phyloP scores from a whole-genome alignment of 129 eudicot genomes.

The Centrapalus pauciflorus region DNA sequence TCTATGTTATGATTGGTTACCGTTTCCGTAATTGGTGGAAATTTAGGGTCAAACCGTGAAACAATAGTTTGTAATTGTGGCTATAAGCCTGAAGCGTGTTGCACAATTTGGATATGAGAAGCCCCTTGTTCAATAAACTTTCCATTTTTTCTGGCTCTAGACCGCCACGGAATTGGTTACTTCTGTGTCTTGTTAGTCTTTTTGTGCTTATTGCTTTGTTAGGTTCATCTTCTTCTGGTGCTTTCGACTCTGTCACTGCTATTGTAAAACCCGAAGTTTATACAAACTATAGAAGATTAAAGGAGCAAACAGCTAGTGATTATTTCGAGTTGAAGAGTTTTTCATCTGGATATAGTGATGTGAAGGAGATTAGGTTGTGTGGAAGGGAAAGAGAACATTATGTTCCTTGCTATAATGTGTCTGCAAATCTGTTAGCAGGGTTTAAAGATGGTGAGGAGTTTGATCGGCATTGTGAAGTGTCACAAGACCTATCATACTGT shows the following conservation, averaged over 20 bases:
- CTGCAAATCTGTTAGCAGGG: slow-evolving; percentile 60
- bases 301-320: slow-evolving; percentile 66
- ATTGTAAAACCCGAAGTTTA: slow-evolving; percentile 43
- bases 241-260: slow-evolving; percentile 31
- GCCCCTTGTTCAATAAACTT: slow-evolving; percentile 52
- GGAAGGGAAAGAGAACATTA: slow-evolving; percentile 73
- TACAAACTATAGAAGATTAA: slow-evolving; percentile 68
- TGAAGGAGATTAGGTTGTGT: slow-evolving; percentile 50
- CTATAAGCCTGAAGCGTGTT: slow-evolving; percentile 14
- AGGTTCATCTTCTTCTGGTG: slow-evolving; percentile 55
- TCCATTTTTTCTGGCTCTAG: slow-evolving; percentile 42
- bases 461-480: slow-evolving; percentile 85
- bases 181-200: slow-evolving; percentile 53
- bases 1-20: slow-evolving; percentile 42
- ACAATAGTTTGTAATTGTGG: background rate
- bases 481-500: slow-evolving; percentile 43
- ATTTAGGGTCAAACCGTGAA: slow-evolving; percentile 42
- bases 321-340: slow-evolving; percentile 51
- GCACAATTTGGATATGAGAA: slow-evolving; percentile 67
- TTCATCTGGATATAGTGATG: slow-evolving; percentile 31
- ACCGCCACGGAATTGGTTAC: slow-evolving; percentile 67
- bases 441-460: slow-evolving; percentile 76
- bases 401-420: slow-evolving; percentile 90
- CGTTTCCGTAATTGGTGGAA: slow-evolving; percentile 37
- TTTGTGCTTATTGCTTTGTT: slow-evolving; percentile 51